phyloP scores from a whole-genome alignment of 225 moss, liverwort and hornwort species.

The Asterella californica region DNA sequence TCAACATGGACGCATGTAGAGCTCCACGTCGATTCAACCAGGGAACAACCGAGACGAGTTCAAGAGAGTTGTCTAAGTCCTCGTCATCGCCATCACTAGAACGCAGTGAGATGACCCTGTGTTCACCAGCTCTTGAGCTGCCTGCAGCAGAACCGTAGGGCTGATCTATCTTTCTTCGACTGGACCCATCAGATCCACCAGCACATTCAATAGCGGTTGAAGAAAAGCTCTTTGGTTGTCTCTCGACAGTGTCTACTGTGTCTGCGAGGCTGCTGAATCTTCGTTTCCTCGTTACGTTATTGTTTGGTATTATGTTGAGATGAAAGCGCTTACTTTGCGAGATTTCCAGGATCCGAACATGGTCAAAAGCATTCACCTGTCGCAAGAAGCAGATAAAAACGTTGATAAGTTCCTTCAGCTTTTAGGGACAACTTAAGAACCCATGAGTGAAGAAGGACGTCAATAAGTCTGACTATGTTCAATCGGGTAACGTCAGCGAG shows the following conservation, averaged over 20 bases:
- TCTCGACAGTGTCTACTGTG: conserved; percentile 14
- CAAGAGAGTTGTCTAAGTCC: conserved; percentile 32
- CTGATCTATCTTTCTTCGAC: conserved; percentile 16
- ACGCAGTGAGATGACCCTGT: conserved; percentile 45
- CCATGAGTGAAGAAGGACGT: background rate
- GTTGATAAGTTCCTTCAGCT: background rate
- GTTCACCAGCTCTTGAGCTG: conserved; percentile 33
- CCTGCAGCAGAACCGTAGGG: conserved; percentile 13
- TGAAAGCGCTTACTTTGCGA: conserved; percentile 55
- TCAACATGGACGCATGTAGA: conserved; percentile 54
- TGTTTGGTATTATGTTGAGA: conserved; percentile 42
- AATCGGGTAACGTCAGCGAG: background rate
- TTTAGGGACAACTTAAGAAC: background rate
- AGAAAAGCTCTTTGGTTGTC: background rate
- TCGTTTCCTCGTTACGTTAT: conserved; percentile 1
- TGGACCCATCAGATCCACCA: conserved; percentile 1
- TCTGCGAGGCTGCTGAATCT: conserved; percentile 25
- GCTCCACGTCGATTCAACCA: conserved; percentile 75
- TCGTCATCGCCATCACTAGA: background rate
- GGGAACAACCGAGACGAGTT: conserved; percentile 63
- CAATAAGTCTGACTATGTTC: background rate
- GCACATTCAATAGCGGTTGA: background rate
- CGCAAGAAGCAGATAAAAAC: conserved; percentile 4
- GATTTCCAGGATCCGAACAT: conserved; percentile 61
- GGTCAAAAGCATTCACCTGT: conserved; percentile 87